Conservation (phyloP, 257 asterid genomes). For the Nyctanthes arbortristis region DNA sequence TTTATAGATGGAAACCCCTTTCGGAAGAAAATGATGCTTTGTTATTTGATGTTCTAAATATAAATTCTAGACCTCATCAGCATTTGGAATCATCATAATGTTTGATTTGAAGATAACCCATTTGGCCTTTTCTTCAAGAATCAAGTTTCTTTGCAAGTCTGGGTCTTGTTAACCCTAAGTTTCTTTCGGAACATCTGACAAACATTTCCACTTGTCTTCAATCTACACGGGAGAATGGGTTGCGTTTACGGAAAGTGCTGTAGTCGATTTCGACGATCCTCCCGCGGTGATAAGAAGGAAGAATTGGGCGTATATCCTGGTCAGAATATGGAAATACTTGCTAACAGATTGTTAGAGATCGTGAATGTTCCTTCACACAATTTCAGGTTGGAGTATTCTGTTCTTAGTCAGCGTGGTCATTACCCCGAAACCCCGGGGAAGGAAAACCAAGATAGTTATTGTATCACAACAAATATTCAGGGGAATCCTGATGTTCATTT, state of each 20-base stretch:
- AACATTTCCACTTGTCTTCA: constrained; percentile 45
- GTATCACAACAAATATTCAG: constrained; percentile 61
- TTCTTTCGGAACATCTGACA: constrained; percentile 41
- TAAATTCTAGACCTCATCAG: constrained; percentile 25
- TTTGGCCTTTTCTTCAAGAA: constrained; percentile 31
- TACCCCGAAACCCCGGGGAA: constrained; percentile 88
- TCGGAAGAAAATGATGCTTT: neutral
- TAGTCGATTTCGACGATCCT: constrained; percentile 41
- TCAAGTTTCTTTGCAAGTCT: constrained; percentile 30
- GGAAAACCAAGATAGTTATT: constrained; percentile 86
- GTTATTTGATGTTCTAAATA: constrained; percentile 15
- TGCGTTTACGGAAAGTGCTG: constrained; percentile 90
- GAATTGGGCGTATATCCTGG: constrained; percentile 29
- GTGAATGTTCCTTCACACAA: constrained; percentile 85
- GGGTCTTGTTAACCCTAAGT: constrained; percentile 37
- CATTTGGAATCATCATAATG: constrained; percentile 25
- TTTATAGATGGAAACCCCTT: constrained; percentile 1
- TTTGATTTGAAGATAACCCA: constrained; percentile 34
- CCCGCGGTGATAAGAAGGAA: constrained; percentile 33
- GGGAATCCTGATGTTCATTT: constrained; percentile 89
- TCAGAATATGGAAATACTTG: constrained; percentile 32
- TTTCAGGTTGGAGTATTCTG: constrained; percentile 65
- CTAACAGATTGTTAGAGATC: constrained; percentile 48
- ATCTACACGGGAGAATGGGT: constrained; percentile 57
- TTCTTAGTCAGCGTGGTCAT: constrained; percentile 72